Conservation (phyloP, 768 basidiomycete genomes). For the Boletus rufocinnamomeus region DNA sequence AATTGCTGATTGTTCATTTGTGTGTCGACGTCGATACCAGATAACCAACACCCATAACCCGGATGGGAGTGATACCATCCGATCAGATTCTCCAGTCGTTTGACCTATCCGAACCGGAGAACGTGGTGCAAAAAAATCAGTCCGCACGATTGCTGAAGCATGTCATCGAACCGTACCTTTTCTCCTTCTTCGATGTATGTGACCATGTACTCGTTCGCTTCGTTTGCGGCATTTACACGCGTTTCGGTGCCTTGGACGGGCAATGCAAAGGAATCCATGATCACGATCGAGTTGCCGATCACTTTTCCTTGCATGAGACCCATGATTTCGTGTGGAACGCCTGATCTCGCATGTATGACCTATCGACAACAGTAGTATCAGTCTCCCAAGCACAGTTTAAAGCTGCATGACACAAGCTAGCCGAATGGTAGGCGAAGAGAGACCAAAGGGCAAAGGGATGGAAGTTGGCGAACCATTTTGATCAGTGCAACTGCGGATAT, state of each 20-base stretch:
- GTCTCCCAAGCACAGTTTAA: neutral
- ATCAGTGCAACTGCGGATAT: conserved; percentile 95
- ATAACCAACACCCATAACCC: conserved; percentile 99
- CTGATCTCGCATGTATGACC: conserved; percentile 98
- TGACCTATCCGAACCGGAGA: conserved; percentile 52
- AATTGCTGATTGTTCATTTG: conserved; percentile 94
- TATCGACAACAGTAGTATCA: conserved; percentile 36
- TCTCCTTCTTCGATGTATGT: conserved; percentile 83
- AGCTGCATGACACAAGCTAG: neutral
- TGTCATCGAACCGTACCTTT: conserved; percentile 51
- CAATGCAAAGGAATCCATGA: conserved; percentile 96
- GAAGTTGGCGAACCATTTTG: conserved; percentile 73
- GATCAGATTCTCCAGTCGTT: conserved; percentile 81
- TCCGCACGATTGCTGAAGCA: neutral
- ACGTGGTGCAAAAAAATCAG: neutral
- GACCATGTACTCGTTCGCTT: conserved; percentile 99
- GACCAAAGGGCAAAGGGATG: neutral
- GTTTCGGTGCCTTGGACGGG: conserved; percentile 99
- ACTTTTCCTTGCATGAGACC: conserved; percentile 99
- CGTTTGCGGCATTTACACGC: conserved; percentile 92
- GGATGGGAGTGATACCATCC: conserved; percentile 99
- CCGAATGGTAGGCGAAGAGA: neutral
- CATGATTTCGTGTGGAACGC: conserved; percentile 99
- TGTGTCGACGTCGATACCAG: conserved; percentile 97
- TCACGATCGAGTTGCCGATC: conserved; percentile 70